phyloP scores from a whole-genome alignment of 768 basidiomycete genomes.

The Piloderma croceum region DNA sequence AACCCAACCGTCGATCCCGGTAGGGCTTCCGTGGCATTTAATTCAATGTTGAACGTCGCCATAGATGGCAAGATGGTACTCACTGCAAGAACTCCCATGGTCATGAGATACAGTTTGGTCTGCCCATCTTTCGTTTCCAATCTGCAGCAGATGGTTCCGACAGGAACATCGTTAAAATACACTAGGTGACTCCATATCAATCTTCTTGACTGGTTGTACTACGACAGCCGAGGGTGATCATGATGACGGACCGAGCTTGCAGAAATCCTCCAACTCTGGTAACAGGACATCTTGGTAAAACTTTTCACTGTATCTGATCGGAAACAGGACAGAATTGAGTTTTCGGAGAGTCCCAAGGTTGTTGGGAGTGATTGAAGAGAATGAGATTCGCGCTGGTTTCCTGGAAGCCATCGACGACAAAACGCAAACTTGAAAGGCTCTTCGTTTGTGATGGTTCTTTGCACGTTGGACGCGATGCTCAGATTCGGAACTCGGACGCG shows the following conservation, averaged over 20 bases:
- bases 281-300: constrained; percentile 79
- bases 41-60: background rate
- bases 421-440: no score
- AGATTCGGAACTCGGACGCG: no score
- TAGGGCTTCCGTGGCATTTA: constrained; percentile 58
- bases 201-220: background rate
- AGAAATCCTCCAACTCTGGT: constrained; percentile 79
- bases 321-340: constrained; percentile 75
- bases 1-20: constrained; percentile 72
- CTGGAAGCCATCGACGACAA: no score
- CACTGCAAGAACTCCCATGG: constrained; percentile 87
- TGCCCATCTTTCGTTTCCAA: constrained; percentile 62
- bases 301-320: constrained; percentile 83
- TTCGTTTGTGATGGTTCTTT: no score
- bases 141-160: constrained; percentile 84
- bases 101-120: constrained; percentile 76
- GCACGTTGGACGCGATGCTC: no score
- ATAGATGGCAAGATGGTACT: constrained; percentile 26
- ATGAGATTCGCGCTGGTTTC: constrained; percentile 50
- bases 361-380: constrained; percentile 70
- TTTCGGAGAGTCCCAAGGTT: constrained; percentile 78
- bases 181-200: constrained; percentile 39
- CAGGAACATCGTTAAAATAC: constrained; percentile 89
- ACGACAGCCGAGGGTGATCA: background rate
- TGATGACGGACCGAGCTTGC: constrained; percentile 66